These are phyloP conservation scores for Neofusicoccum cordaticola DNA, from an alignment of 2,329 filamentous ascomycete genomes.

Conservation along the genomic window DNA sequence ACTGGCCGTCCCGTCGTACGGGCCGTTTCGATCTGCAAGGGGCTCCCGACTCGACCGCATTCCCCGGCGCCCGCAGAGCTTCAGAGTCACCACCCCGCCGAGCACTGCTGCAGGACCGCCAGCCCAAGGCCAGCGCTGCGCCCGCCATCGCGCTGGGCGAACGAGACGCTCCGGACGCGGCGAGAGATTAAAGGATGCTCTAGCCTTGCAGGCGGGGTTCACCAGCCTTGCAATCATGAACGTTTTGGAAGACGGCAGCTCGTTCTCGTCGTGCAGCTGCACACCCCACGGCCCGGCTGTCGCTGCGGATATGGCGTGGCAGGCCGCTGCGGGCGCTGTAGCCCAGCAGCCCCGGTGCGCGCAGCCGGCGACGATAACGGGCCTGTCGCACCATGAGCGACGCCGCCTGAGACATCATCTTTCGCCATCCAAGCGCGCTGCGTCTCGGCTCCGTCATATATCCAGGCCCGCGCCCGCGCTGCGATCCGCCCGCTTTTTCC, in stretches of 20 bases:
- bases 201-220: constrained; percentile 8
- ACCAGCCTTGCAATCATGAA: constrained; percentile 4
- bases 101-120: neutral
- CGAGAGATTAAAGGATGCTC: constrained; percentile 8
- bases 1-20: neutral
- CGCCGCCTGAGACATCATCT: constrained; percentile 2
- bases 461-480: neutral
- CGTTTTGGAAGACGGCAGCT: constrained; percentile 4
- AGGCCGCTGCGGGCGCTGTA: neutral
- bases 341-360: constrained; percentile 5
- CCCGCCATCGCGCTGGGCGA: neutral
- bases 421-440: neutral
- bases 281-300: neutral
- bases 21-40: neutral
- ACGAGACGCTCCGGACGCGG: neutral
- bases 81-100: neutral
- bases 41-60: neutral
- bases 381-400: constrained; percentile 16
- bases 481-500: neutral
- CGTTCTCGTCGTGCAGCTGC: constrained; percentile 17
- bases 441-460: constrained; percentile 11
- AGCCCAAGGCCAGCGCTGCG: neutral
- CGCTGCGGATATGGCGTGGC: neutral
- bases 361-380: neutral
- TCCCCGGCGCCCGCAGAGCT: neutral